Base-by-base conservation (phyloP, 1,284 basidiomycete species). In the Irpex sp. region DNA sequence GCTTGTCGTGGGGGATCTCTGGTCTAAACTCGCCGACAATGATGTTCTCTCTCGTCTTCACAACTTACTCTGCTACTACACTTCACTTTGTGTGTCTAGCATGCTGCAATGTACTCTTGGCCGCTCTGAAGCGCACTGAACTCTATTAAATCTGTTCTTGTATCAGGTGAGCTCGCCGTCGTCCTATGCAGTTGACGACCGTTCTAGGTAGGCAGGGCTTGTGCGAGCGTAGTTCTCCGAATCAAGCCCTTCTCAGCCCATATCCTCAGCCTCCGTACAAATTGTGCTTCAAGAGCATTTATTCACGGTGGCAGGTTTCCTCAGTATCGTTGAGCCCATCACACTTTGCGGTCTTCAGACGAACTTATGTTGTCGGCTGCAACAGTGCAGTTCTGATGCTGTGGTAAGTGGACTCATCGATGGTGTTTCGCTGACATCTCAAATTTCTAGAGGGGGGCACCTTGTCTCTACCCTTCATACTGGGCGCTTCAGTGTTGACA, bases 161-260 rank as follows among this genome's bases (percentile, higher is more conserved):
- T 58, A 58, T 43, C 35, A 21, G 57, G 57, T 37, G 21, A 43
- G 57, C 13, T 19, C 49, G 17, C 13, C 19, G 49, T 21, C 17
- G 13, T 58, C 21, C 8, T 17, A n/a, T n/a, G 19, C 57, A 21
- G 8, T 58, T 43, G 31, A 31, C 31, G 3, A 31, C 31, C 31
- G 3, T n/a, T 35, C 19, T 58, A 37, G 37, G 8, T 31, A 62
- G 70, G 67, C 66, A 58, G 66, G 59, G 53, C 58, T 63, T 59
- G 73, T 75, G 73, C 68, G 74, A 76, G 76, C 74, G 73, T 68
- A 63, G 69, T 74, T 70, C 73, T 75, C 72, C 60, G 71, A 76
- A 76, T 71, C 73, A 60, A 63, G 64, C 63, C 58, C 60, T 65
- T 53, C 60, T 60, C 63, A 51, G 5, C 5, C 5, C 31, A 43